phyloP scores from a whole-genome alignment of 2,329 filamentous ascomycete species.

The Stagonosporopsis tanaceti region DNA sequence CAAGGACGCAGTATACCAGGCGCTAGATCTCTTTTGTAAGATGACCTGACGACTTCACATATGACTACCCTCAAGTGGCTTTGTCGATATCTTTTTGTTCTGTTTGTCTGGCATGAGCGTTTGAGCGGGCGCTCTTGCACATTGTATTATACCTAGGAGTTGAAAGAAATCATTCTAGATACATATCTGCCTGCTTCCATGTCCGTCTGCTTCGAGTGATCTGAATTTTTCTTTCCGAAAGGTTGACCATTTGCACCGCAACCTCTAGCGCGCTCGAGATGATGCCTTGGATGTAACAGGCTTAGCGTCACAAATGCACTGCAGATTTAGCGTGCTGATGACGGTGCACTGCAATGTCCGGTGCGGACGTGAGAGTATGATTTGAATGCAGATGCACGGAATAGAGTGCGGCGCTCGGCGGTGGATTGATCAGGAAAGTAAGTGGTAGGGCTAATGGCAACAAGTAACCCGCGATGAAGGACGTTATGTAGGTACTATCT shows the following conservation, averaged over 20 bases:
- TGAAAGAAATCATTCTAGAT: neutral
- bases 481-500: neutral
- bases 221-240: too few relatives aligned
- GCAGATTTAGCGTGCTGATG: too few relatives aligned
- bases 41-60: constrained; percentile 11
- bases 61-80: constrained; percentile 1
- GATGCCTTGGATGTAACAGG: too few relatives aligned
- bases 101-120: constrained; percentile 12
- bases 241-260: neutral
- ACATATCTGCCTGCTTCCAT: neutral
- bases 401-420: too few relatives aligned
- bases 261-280: neutral
- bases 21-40: constrained; percentile 13
- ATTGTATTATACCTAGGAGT: constrained; percentile 15
- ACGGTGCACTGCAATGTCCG: too few relatives aligned
- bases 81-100: constrained; percentile 8
- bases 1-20: neutral
- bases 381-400: too few relatives aligned
- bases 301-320: too few relatives aligned
- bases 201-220: too few relatives aligned
- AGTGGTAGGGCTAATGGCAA: too few relatives aligned
- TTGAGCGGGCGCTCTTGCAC: constrained; percentile 12
- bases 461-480: too few relatives aligned
- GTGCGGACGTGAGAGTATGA: too few relatives aligned
- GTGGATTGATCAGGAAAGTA: too few relatives aligned